A percentile compares a stretch with the other conserved stretches of the same genome.
Conservation (phyloP, 179 eudicot species). For the Sideroxylon spinosum region DNA sequence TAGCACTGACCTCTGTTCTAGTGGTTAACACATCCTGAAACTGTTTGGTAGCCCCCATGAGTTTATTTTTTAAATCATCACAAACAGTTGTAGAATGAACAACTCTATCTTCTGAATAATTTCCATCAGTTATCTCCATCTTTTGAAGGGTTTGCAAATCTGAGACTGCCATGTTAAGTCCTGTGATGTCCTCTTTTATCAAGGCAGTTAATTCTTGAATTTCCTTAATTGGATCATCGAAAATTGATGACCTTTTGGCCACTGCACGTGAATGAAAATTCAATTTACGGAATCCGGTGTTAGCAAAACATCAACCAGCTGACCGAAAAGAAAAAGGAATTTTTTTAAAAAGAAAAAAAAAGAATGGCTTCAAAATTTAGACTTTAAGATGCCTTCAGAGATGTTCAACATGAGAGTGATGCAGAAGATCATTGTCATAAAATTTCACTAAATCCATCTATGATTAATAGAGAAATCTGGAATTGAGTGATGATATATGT, state of each 20-base stretch:
- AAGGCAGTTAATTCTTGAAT: constrained; percentile 69
- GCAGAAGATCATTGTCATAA: not conserved
- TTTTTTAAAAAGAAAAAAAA: not conserved
- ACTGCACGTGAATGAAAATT: constrained; percentile 35
- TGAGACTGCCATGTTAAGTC: constrained; percentile 64
- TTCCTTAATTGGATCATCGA: constrained; percentile 78
- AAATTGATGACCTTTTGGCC: constrained; percentile 76
- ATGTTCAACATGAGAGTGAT: constrained; percentile 1
- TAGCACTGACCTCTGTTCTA: constrained; percentile 60
- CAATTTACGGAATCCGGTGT: not conserved
- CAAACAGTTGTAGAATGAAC: constrained; percentile 69
- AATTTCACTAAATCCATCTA: constrained; percentile 10
- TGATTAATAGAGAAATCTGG: not conserved
- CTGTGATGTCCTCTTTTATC: constrained; percentile 66
- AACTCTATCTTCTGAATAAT: constrained; percentile 58
- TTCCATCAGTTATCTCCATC: constrained; percentile 55
- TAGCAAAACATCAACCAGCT: constrained; percentile 3
- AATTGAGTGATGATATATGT: too few species aligned
- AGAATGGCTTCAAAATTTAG: constrained; percentile 9
- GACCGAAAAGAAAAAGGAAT: too few species aligned
- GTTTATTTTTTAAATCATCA: constrained; percentile 76
- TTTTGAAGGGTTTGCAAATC: constrained; percentile 69
- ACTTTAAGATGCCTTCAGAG: not conserved
- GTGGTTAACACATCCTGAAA: constrained; percentile 78
- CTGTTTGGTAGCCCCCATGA: constrained; percentile 78